Percentiles rank a stretch among this genome's conserved stretches.
Conservation (phyloP, 768 basidiomycete genomes). For the Leccinum pellstonianum region DNA sequence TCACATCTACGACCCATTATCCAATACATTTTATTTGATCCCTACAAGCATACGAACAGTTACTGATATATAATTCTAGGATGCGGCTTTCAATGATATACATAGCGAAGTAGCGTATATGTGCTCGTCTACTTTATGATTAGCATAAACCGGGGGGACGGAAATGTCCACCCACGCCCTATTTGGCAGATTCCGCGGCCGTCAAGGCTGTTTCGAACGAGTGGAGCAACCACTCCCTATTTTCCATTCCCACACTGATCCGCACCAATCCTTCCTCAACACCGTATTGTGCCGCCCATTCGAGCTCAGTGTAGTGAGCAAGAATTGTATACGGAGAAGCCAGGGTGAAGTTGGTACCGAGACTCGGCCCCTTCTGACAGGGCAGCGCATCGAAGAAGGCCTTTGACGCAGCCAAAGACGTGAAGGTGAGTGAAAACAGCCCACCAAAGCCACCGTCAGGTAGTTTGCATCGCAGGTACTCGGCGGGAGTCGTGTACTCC, state of each 20-base stretch:
- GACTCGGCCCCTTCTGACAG: constrained; percentile 86
- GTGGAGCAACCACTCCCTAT: constrained; percentile 50
- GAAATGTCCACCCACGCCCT: not conserved
- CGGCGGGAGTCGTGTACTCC: constrained; percentile 67
- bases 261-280: constrained; percentile 84
- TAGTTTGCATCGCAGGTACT: constrained; percentile 72
- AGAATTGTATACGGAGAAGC: constrained; percentile 92
- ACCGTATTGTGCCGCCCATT: constrained; percentile 87
- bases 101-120: not conserved
- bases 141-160: no score
- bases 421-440: constrained; percentile 86
- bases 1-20: no score
- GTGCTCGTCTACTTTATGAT: no score
- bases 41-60: no score
- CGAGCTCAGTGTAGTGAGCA: constrained; percentile 85
- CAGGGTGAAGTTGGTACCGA: constrained; percentile 95
- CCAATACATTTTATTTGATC: no score
- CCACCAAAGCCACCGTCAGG: constrained; percentile 70
- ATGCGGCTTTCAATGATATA: not conserved
- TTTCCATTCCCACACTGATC: constrained; percentile 91
- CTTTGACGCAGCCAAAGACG: constrained; percentile 57
- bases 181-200: constrained; percentile 58
- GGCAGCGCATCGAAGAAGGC: constrained; percentile 84
- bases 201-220: constrained; percentile 64
- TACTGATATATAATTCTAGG: not conserved